Conservation (phyloP, 306 rosid genomes). For the Cercis canadensis region DNA sequence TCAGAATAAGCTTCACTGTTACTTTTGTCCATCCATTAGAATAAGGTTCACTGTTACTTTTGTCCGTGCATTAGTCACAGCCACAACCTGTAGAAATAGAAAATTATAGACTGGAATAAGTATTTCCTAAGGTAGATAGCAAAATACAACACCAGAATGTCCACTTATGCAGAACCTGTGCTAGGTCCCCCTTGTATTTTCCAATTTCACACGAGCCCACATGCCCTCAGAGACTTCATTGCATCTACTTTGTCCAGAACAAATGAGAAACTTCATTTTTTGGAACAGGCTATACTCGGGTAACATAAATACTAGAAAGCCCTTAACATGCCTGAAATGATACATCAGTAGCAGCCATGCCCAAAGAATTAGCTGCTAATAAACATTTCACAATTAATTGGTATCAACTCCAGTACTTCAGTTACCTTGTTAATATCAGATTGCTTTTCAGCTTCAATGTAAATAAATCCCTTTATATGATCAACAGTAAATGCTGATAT, state of each 20-base stretch:
- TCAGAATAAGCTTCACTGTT: conserved; percentile 88
- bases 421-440: conserved; percentile 78
- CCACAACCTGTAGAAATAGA: too few relatives aligned
- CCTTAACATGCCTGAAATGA: conserved; percentile 82
- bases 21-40: conserved; percentile 61
- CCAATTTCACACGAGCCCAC: too few relatives aligned
- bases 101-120: too few relatives aligned
- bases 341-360: background rate
- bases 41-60: too few relatives aligned
- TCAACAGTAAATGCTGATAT: conserved; percentile 86
- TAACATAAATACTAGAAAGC: conserved; percentile 64
- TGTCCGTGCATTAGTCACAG: too few relatives aligned
- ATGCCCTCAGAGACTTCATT: too few relatives aligned
- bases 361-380: conserved; percentile 9
- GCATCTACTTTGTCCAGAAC: conserved; percentile 50
- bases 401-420: conserved; percentile 13
- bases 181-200: too few relatives aligned
- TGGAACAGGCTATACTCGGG: conserved; percentile 75
- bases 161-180: too few relatives aligned
- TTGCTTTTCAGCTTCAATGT: conserved; percentile 83
- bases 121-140: too few relatives aligned
- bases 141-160: too few relatives aligned
- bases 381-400: conserved; percentile 11
- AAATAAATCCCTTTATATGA: conserved; percentile 81
- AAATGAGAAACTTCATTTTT: conserved; percentile 72